These are phyloP conservation scores for Symbiodinium natans DNA, from an alignment of 73 alveolate species.

Conservation along the genomic window DNA sequence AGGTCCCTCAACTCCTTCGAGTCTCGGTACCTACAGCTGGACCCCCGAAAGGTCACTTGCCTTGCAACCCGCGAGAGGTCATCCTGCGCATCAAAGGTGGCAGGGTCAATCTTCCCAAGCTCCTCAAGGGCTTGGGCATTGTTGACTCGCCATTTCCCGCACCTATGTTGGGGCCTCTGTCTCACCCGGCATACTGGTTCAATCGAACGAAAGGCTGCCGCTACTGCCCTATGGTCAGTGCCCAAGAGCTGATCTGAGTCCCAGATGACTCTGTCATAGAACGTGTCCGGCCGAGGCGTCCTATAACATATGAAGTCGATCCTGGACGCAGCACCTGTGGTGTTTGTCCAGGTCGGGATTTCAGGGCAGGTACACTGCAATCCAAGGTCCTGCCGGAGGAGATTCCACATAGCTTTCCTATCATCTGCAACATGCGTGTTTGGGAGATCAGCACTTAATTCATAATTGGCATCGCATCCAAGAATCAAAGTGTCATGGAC, in stretches of 20 bases:
- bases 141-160: too few relatives aligned
- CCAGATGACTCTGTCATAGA: too few relatives aligned
- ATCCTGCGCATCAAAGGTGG: too few relatives aligned
- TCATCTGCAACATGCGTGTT: background rate
- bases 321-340: background rate
- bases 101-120: too few relatives aligned
- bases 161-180: too few relatives aligned
- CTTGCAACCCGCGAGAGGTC: too few relatives aligned
- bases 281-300: background rate
- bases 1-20: background rate
- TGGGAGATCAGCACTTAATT: background rate
- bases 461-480: background rate
- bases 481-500: too few relatives aligned
- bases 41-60: too few relatives aligned
- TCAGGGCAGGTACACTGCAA: background rate
- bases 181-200: too few relatives aligned
- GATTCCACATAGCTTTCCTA: background rate
- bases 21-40: too few relatives aligned
- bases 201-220: background rate
- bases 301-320: background rate
- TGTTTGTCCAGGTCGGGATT: background rate
- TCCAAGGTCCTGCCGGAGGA: background rate
- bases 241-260: background rate
- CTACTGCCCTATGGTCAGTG: background rate
- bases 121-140: too few relatives aligned